phyloP scores from a whole-genome alignment of 1,284 basidiomycete genomes.

The Cutaneotrichosporon dermatis region DNA sequence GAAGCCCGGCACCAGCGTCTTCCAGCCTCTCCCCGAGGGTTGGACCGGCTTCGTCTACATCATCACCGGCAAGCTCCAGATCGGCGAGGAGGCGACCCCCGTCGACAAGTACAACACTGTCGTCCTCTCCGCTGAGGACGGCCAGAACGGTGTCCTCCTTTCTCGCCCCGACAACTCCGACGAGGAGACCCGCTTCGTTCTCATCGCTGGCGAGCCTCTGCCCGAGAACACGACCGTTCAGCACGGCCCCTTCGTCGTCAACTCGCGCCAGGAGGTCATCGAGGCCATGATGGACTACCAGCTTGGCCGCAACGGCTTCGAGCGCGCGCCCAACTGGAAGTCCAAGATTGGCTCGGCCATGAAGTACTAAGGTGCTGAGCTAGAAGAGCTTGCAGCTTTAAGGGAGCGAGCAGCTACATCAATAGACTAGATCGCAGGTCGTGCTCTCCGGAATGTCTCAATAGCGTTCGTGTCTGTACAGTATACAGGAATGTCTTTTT shows the following conservation, averaged over 20 bases:
- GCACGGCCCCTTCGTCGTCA: conserved; percentile 64
- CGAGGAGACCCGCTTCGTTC: conserved; percentile 64
- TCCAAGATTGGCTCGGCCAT: conserved; percentile 62
- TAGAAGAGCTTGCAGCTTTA: too few species aligned
- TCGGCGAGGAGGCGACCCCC: conserved; percentile 51
- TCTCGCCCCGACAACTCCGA: conserved; percentile 51
- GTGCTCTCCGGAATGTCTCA: too few species aligned
- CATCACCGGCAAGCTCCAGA: conserved; percentile 59
- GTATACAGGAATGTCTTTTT: too few species aligned
- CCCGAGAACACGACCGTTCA: conserved; percentile 74
- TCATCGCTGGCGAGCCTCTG: conserved; percentile 85
- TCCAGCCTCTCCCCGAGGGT: conserved; percentile 76
- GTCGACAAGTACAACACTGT: conserved; percentile 69
- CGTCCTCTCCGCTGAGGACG: conserved; percentile 50
- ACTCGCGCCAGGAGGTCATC: conserved; percentile 70
- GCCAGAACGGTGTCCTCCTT: conserved; percentile 45
- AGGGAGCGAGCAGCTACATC: too few species aligned
- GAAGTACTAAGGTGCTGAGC: background rate
- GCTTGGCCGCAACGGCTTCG: conserved; percentile 77
- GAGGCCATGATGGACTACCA: conserved; percentile 80
- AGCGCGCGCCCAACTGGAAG: conserved; percentile 81
- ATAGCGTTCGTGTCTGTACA: too few species aligned
- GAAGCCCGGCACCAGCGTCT: conserved; percentile 63
- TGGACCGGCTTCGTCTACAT: conserved; percentile 82
- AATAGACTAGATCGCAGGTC: too few species aligned